These are phyloP conservation scores for Rickenella mellea DNA, from an alignment of 768 basidiomycete genomes.

Conservation along the genomic window DNA sequence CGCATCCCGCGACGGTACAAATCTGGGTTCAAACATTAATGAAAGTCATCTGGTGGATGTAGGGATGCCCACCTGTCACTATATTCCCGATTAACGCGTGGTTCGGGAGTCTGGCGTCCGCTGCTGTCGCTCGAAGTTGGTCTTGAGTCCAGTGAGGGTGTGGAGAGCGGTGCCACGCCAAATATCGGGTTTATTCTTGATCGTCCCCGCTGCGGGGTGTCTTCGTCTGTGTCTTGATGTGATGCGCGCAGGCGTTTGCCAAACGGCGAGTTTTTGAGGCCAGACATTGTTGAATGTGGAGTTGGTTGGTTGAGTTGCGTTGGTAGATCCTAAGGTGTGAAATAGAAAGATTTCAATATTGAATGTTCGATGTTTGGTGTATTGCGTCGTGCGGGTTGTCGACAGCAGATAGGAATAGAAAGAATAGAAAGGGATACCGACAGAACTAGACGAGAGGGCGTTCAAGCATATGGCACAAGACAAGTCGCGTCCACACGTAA, in stretches of 20 bases:
- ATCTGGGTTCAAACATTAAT: too few species aligned
- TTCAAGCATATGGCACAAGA: too few species aligned
- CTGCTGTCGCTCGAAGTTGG: conserved; percentile 45
- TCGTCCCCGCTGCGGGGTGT: conserved; percentile 39
- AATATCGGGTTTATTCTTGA: conserved; percentile 47
- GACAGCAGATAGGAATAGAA: too few species aligned
- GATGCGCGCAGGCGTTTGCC: conserved; percentile 74
- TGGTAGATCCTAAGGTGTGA: too few species aligned
- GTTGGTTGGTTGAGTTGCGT: conserved; percentile 2
- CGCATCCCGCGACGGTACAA: conserved; percentile 52
- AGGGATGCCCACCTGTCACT: conserved; percentile 24
- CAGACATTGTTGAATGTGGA: conserved; percentile 53
- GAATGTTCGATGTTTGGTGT: too few species aligned
- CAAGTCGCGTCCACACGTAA: too few species aligned
- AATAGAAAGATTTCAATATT: too few species aligned
- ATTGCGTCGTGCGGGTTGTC: too few species aligned
- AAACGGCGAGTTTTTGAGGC: conserved; percentile 77
- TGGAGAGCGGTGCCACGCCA: conserved; percentile 35
- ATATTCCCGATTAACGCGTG: conserved; percentile 33
- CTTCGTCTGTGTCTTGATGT: conserved; percentile 52
- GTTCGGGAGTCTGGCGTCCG: conserved; percentile 33
- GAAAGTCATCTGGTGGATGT: too few species aligned
- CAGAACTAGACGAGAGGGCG: too few species aligned
- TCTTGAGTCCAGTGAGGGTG: conserved; percentile 48
- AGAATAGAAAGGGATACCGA: too few species aligned